Evolutionary conservation across 257 asterid species (phyloP).

Genomic region (Striga asiatica): DNA sequence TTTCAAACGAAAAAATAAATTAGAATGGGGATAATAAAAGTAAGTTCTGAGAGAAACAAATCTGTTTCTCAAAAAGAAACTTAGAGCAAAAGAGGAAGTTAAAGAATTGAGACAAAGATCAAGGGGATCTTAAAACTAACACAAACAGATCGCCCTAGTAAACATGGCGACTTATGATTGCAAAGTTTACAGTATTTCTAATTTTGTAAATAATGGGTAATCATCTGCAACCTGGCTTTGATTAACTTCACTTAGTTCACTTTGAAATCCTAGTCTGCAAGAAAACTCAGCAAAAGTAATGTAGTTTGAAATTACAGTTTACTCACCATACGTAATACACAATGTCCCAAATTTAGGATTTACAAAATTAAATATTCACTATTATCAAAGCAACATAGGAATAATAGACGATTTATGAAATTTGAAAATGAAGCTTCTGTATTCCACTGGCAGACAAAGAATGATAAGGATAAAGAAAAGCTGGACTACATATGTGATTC

Average conservation of each 20-base stretch:
- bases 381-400: background rate
- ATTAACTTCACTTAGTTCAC: no score
- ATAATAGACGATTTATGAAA: background rate
- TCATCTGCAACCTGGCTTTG: background rate
- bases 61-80: background rate
- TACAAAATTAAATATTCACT: no score
- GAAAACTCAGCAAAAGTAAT: no score
- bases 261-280: no score
- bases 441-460: background rate
- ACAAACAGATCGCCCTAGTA: slow-evolving; percentile 4
- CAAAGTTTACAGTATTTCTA: background rate
- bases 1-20: slow-evolving; percentile 16
- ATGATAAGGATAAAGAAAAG: background rate
- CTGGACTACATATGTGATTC: background rate
- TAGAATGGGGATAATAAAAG: slow-evolving; percentile 6
- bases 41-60: background rate
- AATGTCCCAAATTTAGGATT: no score
- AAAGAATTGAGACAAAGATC: background rate
- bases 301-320: no score
- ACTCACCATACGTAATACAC: no score
- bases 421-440: background rate
- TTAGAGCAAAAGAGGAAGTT: background rate
- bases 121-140: background rate
- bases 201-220: background rate
- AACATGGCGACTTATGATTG: background rate